These are phyloP conservation scores for Camellia sinensis DNA, from an alignment of 148 eudicot species.

Conservation along the genomic window DNA sequence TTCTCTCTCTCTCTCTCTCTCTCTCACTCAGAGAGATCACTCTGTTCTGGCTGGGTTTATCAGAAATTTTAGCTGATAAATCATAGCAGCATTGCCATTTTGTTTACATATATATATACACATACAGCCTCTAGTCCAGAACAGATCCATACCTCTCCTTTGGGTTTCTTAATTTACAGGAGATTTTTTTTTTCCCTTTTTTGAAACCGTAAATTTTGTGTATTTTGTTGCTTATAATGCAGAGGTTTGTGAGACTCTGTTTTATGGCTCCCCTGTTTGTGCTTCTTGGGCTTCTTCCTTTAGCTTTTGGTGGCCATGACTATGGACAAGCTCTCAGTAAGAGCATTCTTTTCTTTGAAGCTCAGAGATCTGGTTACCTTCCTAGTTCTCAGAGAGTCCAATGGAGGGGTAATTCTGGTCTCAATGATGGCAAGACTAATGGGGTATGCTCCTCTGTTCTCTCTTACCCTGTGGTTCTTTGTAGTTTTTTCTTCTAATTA, in stretches of 20 bases:
- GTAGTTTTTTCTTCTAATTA: not conserved
- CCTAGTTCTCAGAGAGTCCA: constrained; percentile 74
- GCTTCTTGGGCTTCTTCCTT: constrained; percentile 29
- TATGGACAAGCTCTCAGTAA: constrained; percentile 80
- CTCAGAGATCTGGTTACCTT: constrained; percentile 91
- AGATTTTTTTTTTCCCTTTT: not conserved
- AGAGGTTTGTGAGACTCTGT: constrained; percentile 23
- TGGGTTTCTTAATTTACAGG: not conserved
- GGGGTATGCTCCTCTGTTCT: constrained; percentile 49
- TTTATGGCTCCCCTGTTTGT: constrained; percentile 45
- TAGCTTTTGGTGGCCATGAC: constrained; percentile 63
- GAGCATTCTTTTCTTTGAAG: constrained; percentile 87
- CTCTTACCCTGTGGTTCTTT: not conserved
- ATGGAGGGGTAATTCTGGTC: constrained; percentile 89
- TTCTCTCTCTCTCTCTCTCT: constrained; percentile 18
- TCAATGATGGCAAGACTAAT: constrained; percentile 69
- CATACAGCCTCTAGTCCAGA: not conserved
- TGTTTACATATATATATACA: not conserved
- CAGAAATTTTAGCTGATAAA: constrained; percentile 62
- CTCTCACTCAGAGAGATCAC: constrained; percentile 3
- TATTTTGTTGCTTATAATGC: constrained; percentile 20
- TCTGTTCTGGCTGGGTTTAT: constrained; percentile 39
- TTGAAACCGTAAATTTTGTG: too few relatives aligned
- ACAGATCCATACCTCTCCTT: constrained; percentile 4
- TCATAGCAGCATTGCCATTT: constrained; percentile 34